Percentiles rank a stretch among this genome's conserved stretches.
These are phyloP conservation scores for Plasmodium inui DNA, from an alignment of 169 alveolate genomes.

Conservation along the genomic window DNA sequence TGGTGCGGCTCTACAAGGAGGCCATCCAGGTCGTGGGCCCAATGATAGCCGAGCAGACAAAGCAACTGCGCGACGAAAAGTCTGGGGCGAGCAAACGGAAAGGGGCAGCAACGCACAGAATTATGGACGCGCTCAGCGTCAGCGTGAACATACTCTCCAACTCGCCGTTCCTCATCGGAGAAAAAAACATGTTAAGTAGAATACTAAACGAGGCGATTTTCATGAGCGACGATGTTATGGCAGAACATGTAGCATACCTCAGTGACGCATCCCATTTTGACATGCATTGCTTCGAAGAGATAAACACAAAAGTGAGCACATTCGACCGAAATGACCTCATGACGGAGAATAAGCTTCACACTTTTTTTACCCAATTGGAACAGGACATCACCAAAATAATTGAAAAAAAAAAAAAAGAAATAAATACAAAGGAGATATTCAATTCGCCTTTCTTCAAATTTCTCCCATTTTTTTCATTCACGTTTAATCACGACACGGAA, in stretches of 20 bases:
- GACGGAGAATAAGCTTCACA: conserved; percentile 1
- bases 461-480: conserved; percentile 36
- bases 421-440: conserved; percentile 41
- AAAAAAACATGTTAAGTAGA: conserved; percentile 30
- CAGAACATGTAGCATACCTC: conserved; percentile 16
- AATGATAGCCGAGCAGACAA: neutral
- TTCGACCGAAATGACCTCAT: conserved; percentile 30
- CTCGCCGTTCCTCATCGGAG: conserved; percentile 15
- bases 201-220: conserved; percentile 31
- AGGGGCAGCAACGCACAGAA: conserved; percentile 7
- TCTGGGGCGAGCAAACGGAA: neutral
- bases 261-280: conserved; percentile 18
- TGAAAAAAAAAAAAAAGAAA: conserved; percentile 13
- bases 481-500: conserved; percentile 31
- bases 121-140: conserved; percentile 34
- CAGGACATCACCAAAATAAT: conserved; percentile 32
- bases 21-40: conserved; percentile 29
- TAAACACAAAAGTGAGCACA: conserved; percentile 6
- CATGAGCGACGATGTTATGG: conserved; percentile 18
- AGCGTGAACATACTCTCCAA: conserved; percentile 18
- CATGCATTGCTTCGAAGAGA: conserved; percentile 13
- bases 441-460: conserved; percentile 29
- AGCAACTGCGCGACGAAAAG: neutral
- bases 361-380: conserved; percentile 19
- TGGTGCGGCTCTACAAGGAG: conserved; percentile 10